Percentiles rank a stretch among this genome's conserved stretches.
Conservation (phyloP, 352 stramenopile genomes). For the Phytopythium delawarense region DNA sequence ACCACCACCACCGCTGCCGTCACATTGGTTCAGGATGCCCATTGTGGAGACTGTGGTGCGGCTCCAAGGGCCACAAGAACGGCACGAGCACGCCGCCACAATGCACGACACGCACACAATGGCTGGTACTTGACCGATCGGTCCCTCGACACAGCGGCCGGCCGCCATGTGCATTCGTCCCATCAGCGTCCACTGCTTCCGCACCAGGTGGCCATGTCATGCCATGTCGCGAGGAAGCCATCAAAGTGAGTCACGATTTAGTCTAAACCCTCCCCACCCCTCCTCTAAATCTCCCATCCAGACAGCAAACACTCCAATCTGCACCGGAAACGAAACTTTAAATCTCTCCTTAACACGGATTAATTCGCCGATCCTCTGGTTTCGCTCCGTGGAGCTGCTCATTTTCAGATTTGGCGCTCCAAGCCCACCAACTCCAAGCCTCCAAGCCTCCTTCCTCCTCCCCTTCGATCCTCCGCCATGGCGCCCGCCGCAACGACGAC, state of each 20-base stretch:
- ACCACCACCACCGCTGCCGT: not conserved
- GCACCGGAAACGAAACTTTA: too few species aligned
- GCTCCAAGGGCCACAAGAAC: too few species aligned
- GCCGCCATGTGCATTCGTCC: too few species aligned
- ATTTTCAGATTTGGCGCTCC: not conserved
- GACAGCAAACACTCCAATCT: too few species aligned
- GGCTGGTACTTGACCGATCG: too few species aligned
- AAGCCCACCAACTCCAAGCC: not conserved
- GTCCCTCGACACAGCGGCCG: too few species aligned
- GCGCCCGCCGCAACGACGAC: constrained; percentile 47
- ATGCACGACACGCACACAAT: too few species aligned
- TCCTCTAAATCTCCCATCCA: not conserved
- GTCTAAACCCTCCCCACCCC: not conserved
- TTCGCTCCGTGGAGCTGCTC: not conserved
- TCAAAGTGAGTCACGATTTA: not conserved
- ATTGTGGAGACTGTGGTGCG: not conserved
- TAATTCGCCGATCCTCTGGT: too few species aligned
- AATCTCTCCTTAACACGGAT: too few species aligned
- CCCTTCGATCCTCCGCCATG: constrained; percentile 21
- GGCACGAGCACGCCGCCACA: too few species aligned
- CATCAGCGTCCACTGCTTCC: not conserved
- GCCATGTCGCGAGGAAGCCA: not conserved
- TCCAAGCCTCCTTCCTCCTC: not conserved
- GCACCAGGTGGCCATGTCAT: not conserved
- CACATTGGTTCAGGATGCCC: not conserved